Base-by-base conservation (phyloP, 306 rosid species). In the Glycine latifolia region DNA sequence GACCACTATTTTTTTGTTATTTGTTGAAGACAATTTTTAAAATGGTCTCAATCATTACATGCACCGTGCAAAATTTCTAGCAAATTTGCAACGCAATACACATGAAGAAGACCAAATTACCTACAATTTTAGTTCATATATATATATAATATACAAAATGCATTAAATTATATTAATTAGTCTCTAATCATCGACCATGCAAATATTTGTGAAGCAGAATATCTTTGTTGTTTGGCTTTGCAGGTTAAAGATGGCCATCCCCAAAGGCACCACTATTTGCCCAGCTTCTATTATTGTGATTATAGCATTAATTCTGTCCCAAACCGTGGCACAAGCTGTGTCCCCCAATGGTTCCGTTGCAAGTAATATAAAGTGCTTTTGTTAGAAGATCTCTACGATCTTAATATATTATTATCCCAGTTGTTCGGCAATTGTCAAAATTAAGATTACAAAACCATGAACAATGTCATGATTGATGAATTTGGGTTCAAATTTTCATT, bases 201-300 rank as follows among this genome's bases (percentile, higher is more conserved):
- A 26, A 54, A 4, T 26, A 61, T 14, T 59, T 56, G 37, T 20
- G 48, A 53, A 46, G 15, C 4, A 39, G 3, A 48, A 20, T 43
- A 41, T 43, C 3, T 43, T 67, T 59, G 5, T 67, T 81, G 15
- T 73, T 78, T 82, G 77, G 74, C 26, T 66, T 41, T 66, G 52
- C 81, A 81, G 85, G 73, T 77, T 65, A 66, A 43, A 70, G 48
- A 91, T 91, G 96, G 86, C 72, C 61, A 69, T 39, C 50, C 13
- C 49, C 66, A 71, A 59, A 20, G 58, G 63, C 63, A 73, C 31
- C 4, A 63, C 69, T 4, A 46, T 33, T 68, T 48, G 77, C 78
- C 7, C 74, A 50, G 33, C 66, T 76, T 79, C 7, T 26, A 17
- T 74, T 44, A 1, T 77, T 46, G 58, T 80, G 69, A 78, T 86